These are phyloP conservation scores for Melocanna baccifera DNA, from an alignment of 176 grass and related monocot species.

Conservation along the genomic window DNA sequence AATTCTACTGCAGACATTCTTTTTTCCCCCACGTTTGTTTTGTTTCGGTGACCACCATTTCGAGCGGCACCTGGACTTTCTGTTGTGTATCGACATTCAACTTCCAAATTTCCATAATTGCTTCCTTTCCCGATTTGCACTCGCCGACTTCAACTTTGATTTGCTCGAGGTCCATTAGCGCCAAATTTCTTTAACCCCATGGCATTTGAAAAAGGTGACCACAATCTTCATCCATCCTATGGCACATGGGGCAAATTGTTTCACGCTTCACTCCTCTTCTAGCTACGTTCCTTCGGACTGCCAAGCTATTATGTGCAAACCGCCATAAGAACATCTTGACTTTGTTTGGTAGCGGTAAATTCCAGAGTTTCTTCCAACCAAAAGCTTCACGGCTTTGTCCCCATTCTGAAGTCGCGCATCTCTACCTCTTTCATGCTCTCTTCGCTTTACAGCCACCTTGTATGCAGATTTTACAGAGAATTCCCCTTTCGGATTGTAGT, in stretches of 20 bases:
- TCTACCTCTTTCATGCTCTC: accelerated
- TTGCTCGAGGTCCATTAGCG: not conserved
- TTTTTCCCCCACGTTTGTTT: not conserved
- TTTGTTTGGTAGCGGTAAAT: accelerated
- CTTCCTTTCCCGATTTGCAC: not conserved
- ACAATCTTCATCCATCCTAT: too few species aligned
- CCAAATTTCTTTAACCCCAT: not conserved
- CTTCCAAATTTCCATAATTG: not conserved
- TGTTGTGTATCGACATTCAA: accelerated
- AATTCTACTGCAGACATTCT: not conserved
- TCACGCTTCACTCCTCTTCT: not conserved
- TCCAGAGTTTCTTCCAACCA: not conserved
- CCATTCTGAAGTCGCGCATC: not conserved
- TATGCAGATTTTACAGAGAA: not conserved
- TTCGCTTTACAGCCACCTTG: not conserved
- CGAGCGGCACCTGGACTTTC: not conserved
- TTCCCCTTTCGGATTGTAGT: not conserved
- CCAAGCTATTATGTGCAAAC: not conserved
- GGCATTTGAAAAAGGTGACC: not conserved
- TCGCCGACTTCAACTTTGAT: accelerated
- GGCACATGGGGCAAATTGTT: not conserved
- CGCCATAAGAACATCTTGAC: not conserved
- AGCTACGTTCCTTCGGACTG: not conserved
- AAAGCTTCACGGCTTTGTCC: not conserved
- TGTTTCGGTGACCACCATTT: not conserved